phyloP scores from a whole-genome alignment of 176 grass and related monocot genomes.

The Guadua angustifolia region DNA sequence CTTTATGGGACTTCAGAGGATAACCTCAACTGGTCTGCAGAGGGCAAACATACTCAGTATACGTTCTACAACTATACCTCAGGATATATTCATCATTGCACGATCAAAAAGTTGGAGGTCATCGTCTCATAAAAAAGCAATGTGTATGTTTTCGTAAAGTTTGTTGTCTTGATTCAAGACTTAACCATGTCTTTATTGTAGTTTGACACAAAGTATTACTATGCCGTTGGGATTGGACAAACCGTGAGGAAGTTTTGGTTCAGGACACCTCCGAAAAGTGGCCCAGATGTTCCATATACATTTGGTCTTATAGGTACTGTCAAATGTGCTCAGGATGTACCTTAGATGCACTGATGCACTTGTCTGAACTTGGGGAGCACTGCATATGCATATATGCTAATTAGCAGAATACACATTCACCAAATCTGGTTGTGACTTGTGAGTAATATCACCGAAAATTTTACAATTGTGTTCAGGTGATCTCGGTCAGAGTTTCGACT shows the following conservation, averaged over 20 bases:
- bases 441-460: conserved; percentile 18
- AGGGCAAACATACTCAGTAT: conserved; percentile 65
- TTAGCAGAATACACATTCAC: background rate
- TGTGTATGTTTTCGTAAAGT: background rate
- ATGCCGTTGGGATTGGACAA: conserved; percentile 72
- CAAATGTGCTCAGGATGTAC: background rate
- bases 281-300: conserved; percentile 87
- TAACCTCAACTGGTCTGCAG: conserved; percentile 55
- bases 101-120: conserved; percentile 72
- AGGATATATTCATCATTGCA: conserved; percentile 89
- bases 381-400: background rate
- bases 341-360: background rate
- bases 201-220: conserved; percentile 93
- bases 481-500: conserved; percentile 88
- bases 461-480: conserved; percentile 63
- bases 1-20: conserved; percentile 63
- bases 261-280: conserved; percentile 74
- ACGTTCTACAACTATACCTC: conserved; percentile 97
- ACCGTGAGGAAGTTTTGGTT: conserved; percentile 79
- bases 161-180: background rate
- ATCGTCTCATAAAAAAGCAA: background rate
- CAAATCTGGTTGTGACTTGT: background rate
- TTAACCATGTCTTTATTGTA: conserved; percentile 38
- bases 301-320: conserved; percentile 78
- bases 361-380: background rate